Conservation (phyloP, 164 flowering plant species). For the Annona cherimola region DNA sequence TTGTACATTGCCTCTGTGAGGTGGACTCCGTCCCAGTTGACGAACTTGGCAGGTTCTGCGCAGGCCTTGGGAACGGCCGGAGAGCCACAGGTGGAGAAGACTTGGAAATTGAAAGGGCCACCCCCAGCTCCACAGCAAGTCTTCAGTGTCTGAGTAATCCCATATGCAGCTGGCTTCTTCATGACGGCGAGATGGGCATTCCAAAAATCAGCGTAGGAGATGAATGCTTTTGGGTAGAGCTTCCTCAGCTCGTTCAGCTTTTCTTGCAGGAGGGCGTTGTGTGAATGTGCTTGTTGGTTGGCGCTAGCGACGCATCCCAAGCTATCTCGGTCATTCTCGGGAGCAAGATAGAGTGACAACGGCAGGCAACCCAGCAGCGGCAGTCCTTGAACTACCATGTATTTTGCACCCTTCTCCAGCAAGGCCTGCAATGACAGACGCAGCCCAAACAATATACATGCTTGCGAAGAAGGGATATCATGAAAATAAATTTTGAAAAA, state of each 20-base stretch:
- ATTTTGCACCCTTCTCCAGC: constrained; percentile 61
- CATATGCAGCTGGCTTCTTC: constrained; percentile 32
- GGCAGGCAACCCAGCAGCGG: constrained; percentile 70
- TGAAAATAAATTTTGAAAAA: too few species aligned
- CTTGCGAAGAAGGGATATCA: background rate
- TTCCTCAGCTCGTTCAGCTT: constrained; percentile 32
- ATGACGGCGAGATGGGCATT: constrained; percentile 43
- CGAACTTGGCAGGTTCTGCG: constrained; percentile 37
- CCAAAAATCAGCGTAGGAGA: constrained; percentile 62
- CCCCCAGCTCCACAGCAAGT: constrained; percentile 73
- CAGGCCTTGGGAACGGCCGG: constrained; percentile 33
- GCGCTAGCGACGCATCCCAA: constrained; percentile 56
- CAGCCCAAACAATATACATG: background rate
- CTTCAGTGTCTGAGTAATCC: constrained; percentile 53
- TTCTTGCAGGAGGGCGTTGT: constrained; percentile 44
- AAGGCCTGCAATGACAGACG: constrained; percentile 36
- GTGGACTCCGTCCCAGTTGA: constrained; percentile 81
- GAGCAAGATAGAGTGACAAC: constrained; percentile 39
- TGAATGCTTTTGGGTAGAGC: constrained; percentile 46
- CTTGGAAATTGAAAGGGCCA: constrained; percentile 43
- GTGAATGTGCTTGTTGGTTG: constrained; percentile 38
- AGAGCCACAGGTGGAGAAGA: constrained; percentile 47
- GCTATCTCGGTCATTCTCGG: constrained; percentile 44
- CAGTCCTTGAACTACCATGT: constrained; percentile 66
- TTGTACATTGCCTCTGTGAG: constrained; percentile 56